Base-by-base conservation (phyloP, 805 yeast genomes). In the Yarrowia hollandica region DNA sequence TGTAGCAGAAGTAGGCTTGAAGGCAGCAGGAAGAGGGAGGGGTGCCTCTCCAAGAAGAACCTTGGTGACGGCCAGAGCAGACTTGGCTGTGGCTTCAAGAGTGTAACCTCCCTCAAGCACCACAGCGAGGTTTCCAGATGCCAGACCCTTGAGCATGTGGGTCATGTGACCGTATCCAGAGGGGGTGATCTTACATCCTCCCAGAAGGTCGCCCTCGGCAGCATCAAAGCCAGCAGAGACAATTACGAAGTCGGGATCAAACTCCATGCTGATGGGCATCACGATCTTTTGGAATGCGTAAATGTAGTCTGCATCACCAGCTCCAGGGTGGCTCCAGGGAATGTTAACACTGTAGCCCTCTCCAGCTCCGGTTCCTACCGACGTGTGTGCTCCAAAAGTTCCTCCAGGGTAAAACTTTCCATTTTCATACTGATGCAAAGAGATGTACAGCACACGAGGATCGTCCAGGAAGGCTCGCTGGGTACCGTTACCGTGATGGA, bases 401-500 rank as follows among this genome's bases (percentile, higher is more conserved):
- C 96, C 89, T 5, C 98, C 97, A 0, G 99, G 99, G 69, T 94
- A 94, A 69, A 89, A 94, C 65, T 82, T 83, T 0, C 96, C 98
- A 63, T 86, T 82, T 67, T 94, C 98, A 69, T 88, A 92, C 63
- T 99, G 81, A 72, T 94, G 99, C 26, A 92, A 73, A 0, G 98
- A 91, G 42, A 94, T 83, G 72, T 94, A 94, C 31, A 94, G 77
- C 8, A 94, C 97, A 59, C 96, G 77, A 23, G 96, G 96, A 69
- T 94, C 97, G 63, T 88, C 81, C 64, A 82, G 82, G 66, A 94
- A 94, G 2, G 96, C 90, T 69, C 87, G 86, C 72, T 94, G 99
- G 1, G 99, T 94, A 35, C 99, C 99, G 71, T 94, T 94, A 22
- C 99, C 99, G 71, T 94, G 99, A 72, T 94, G 99, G 48, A 94